Evolutionary conservation across 352 stramenopile species (phyloP).

Genomic region (Phytophthora litchii): DNA sequence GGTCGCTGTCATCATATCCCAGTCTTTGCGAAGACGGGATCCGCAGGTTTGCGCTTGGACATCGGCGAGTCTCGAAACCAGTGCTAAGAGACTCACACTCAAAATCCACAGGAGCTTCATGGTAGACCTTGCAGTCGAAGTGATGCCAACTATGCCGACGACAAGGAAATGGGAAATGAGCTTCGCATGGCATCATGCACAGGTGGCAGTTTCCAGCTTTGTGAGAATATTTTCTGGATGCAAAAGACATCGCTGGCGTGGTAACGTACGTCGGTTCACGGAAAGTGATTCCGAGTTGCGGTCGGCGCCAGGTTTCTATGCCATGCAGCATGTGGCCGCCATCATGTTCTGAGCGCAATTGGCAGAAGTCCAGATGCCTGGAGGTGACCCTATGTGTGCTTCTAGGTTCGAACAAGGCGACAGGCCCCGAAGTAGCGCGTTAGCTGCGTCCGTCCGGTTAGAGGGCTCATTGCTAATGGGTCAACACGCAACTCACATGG

Average conservation of each 20-base stretch:
- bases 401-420: constrained; percentile 10
- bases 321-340: constrained; percentile 3
- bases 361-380: constrained; percentile 16
- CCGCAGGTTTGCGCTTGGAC: constrained; percentile 37
- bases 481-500: constrained; percentile 2
- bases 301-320: constrained; percentile 10
- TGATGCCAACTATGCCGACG: constrained; percentile 1
- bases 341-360: constrained; percentile 21
- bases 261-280: constrained; percentile 34
- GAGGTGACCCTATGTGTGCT: not conserved
- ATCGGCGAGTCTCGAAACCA: constrained; percentile 10
- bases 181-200: not conserved
- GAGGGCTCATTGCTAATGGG: constrained; percentile 25
- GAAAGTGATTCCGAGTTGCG: constrained; percentile 13
- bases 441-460: constrained; percentile 9
- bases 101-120: constrained; percentile 38
- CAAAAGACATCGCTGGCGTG: constrained; percentile 21
- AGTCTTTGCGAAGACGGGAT: constrained; percentile 52
- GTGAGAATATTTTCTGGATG: constrained; percentile 21
- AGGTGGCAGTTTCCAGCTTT: constrained; percentile 14
- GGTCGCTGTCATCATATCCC: constrained; percentile 43
- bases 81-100: constrained; percentile 15
- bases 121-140: constrained; percentile 9
- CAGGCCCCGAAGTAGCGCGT: constrained; percentile 4
- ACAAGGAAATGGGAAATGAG: constrained; percentile 33